Conservation (phyloP, 225 moss, liverwort and hornwort genomes). For the Pleurozium schreberi region DNA sequence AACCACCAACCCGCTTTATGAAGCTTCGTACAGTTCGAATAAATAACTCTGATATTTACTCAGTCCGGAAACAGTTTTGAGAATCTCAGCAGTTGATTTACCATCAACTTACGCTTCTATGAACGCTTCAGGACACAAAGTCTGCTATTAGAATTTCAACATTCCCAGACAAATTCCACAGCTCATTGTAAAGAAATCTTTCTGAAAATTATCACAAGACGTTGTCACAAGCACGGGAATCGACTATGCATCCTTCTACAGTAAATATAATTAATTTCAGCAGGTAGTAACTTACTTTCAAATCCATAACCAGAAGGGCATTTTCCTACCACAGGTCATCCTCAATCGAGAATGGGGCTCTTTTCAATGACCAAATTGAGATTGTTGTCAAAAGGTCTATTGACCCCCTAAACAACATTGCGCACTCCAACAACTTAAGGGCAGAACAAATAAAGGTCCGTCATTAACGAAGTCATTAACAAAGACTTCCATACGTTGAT, state of each 20-base stretch:
- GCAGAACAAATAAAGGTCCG: neutral
- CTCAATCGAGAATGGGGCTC: neutral
- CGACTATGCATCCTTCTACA: neutral
- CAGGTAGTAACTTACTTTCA: neutral
- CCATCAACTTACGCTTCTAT: too few species aligned
- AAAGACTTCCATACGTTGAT: neutral
- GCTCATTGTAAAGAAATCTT: neutral
- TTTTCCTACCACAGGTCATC: neutral
- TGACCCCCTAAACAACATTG: too few species aligned
- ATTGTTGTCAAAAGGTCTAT: neutral
- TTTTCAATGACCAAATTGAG: neutral
- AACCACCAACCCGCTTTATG: neutral
- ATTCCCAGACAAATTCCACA: neutral
- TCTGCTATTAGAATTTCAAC: neutral
- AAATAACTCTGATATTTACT: neutral
- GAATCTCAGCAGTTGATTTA: neutral
- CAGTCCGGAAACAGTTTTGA: neutral
- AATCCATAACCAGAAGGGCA: neutral
- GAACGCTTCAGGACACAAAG: neutral
- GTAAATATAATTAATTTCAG: neutral
- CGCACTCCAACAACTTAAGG: neutral
- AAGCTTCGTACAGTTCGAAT: neutral
- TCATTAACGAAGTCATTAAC: neutral
- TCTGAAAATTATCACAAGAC: neutral
- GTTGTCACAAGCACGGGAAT: neutral